Evolutionary conservation across 75 land plant species (phyloP).

Genomic region (Larix kaempferi): DNA sequence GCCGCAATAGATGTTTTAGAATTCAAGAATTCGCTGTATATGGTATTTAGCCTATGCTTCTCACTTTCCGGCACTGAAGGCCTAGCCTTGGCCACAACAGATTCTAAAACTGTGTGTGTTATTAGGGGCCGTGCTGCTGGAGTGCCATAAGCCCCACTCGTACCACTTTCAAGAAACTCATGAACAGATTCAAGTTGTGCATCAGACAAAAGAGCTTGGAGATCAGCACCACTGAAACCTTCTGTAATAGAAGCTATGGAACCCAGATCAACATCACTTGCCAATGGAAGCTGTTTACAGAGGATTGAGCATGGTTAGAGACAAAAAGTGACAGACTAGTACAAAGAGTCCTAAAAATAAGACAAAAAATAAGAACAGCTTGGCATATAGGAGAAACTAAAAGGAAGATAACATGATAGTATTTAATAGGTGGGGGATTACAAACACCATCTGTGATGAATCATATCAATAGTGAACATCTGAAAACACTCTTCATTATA

Average conservation of each 20-base stretch:
- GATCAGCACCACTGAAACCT: constrained; percentile 97
- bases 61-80: constrained; percentile 92
- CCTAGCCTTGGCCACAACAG: constrained; percentile 66
- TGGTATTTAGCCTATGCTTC: constrained; percentile 58
- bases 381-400: too few relatives aligned
- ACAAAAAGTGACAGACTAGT: not conserved
- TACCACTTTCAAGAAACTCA: constrained; percentile 37
- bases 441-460: too few relatives aligned
- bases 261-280: constrained; percentile 68
- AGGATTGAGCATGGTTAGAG: constrained; percentile 7
- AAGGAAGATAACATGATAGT: too few relatives aligned
- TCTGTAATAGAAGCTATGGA: constrained; percentile 74
- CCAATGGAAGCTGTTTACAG: constrained; percentile 72
- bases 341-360: too few relatives aligned
- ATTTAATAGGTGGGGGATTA: too few relatives aligned
- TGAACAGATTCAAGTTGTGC: constrained; percentile 93
- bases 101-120: constrained; percentile 45
- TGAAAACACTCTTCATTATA: too few relatives aligned
- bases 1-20: constrained; percentile 55
- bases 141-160: constrained; percentile 14
- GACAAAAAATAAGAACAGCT: too few relatives aligned
- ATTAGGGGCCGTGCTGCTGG: constrained; percentile 39
- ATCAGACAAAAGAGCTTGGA: constrained; percentile 95
- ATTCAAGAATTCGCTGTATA: constrained; percentile 72
- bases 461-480: too few relatives aligned